Percentiles rank a stretch among this genome's conserved stretches.
These are phyloP conservation scores for Acanthamoeba healyi DNA, from an alignment of 208 protist species.

Conservation along the genomic window DNA sequence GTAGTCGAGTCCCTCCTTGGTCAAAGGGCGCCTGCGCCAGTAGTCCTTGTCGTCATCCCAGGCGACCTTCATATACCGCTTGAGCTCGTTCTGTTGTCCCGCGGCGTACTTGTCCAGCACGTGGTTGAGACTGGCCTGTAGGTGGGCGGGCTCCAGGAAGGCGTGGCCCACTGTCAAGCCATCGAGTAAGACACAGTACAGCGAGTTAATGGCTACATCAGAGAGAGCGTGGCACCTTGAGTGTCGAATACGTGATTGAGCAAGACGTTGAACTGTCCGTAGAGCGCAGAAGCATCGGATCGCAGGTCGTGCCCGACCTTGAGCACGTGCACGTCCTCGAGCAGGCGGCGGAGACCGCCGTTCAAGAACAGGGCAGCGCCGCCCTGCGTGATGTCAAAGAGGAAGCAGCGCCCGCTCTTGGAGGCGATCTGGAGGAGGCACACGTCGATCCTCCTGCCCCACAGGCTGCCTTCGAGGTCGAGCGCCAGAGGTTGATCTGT, in stretches of 20 bases:
- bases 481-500: not conserved
- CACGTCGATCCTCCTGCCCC: not conserved
- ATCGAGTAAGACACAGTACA: not conserved
- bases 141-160: not conserved
- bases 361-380: not conserved
- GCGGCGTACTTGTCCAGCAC: not conserved
- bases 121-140: not conserved
- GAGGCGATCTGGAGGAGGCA: constrained; percentile 10
- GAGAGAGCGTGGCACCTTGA: not conserved
- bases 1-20: not conserved
- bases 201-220: no score
- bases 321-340: constrained; percentile 28
- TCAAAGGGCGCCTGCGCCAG: not conserved
- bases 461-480: not conserved
- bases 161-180: not conserved
- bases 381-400: not conserved
- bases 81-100: not conserved
- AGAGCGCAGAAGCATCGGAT: constrained; percentile 34
- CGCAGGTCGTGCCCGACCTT: constrained; percentile 74
- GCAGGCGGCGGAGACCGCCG: not conserved
- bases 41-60: not conserved
- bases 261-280: not conserved
- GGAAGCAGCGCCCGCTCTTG: not conserved
- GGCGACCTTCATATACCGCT: not conserved
- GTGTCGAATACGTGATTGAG: constrained; percentile 64